Base-by-base conservation (phyloP, 2,329 filamentous ascomycete genomes). In the Ceratocystis alfenasii region DNA sequence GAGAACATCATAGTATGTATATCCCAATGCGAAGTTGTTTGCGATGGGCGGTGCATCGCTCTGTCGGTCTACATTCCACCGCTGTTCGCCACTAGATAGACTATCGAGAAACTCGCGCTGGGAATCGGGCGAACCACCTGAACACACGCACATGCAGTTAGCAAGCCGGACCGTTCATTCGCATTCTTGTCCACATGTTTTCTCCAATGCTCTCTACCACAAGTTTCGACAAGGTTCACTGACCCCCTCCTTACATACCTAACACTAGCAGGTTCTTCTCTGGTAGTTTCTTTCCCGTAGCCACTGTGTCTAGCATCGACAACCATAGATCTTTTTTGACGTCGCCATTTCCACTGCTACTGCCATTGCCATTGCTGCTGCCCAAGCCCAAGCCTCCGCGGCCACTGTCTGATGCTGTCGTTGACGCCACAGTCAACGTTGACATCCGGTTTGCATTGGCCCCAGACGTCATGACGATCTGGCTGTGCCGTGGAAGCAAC, bases 281-380 rank as follows among this genome's bases (percentile, higher is more conserved):
- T 5, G 91, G 90, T 72, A 96, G 78, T 71, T 88, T 84, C 79
- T 94, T 95, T 70, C 89, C 90, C 76, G 89, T 95, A 71, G 92
- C 90, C 71, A 94, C 92, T 64, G 85, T 87, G 75, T 95, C 90
- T 70, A 96, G 81, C 88, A 96, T 90, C 57, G 90, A 91, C 68
- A 88, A 92, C 93, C 93, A 96, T 76, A 96, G 87, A 74, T 95
- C 90, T 76, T 89, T 90, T 78, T 90, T 92, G 69, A 87, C 87
- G 71, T 88, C 87, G 75, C 79, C 82, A 77, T 83, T 82, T 70
- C 81, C 81, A 22, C 46, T 48, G 46, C 46, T 22, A 22, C n/a
- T 48, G n/a, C 46, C 46, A 20, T 90, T 92, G n/a, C 76, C 75
- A 68, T 90, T 92, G 75, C 79, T 82, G 77, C 83, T 87, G 75